Conservation (phyloP, 2,329 filamentous ascomycete species). For the Phaeosphaeriaceae sp. region DNA sequence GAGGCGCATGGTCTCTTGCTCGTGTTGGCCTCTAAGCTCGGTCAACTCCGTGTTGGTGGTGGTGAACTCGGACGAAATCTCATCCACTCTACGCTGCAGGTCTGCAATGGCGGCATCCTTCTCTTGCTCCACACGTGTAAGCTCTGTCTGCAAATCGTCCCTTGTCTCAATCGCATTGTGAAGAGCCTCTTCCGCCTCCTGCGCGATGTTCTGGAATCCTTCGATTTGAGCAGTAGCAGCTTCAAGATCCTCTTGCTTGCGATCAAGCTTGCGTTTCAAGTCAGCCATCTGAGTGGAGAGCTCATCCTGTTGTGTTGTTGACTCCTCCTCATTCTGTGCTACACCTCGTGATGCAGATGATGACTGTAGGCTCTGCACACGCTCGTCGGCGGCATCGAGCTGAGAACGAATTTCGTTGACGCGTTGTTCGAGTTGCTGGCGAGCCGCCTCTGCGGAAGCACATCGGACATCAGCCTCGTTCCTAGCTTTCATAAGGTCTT, state of each 20-base stretch:
- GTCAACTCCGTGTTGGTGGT: slow-evolving; percentile 84
- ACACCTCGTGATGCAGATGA: slow-evolving; percentile 71
- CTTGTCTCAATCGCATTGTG: slow-evolving; percentile 79
- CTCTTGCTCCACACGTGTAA: slow-evolving; percentile 74
- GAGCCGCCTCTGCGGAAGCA: slow-evolving; percentile 82
- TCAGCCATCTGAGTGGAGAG: slow-evolving; percentile 84
- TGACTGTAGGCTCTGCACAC: slow-evolving; percentile 81
- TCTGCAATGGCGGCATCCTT: slow-evolving; percentile 83
- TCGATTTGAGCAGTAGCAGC: slow-evolving; percentile 81
- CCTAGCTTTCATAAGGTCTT: slow-evolving; percentile 84
- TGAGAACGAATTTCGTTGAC: slow-evolving; percentile 91
- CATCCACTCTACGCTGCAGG: slow-evolving; percentile 81
- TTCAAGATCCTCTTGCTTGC: slow-evolving; percentile 80
- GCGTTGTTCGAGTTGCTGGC: slow-evolving; percentile 86
- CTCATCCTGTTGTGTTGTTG: slow-evolving; percentile 75
- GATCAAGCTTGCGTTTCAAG: slow-evolving; percentile 84
- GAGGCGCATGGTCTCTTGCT: slow-evolving; percentile 71
- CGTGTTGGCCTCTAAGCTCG: slow-evolving; percentile 78
- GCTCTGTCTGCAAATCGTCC: slow-evolving; percentile 75
- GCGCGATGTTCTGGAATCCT: slow-evolving; percentile 87
- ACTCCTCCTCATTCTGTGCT: slow-evolving; percentile 58
- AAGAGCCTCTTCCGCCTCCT: slow-evolving; percentile 85
- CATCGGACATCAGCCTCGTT: slow-evolving; percentile 85
- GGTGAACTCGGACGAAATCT: slow-evolving; percentile 81
- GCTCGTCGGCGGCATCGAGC: slow-evolving; percentile 87